Evolutionary conservation across 2,329 filamentous ascomycete species (phyloP).

Genomic region (Paraphaeosphaeria sporulosa): DNA sequence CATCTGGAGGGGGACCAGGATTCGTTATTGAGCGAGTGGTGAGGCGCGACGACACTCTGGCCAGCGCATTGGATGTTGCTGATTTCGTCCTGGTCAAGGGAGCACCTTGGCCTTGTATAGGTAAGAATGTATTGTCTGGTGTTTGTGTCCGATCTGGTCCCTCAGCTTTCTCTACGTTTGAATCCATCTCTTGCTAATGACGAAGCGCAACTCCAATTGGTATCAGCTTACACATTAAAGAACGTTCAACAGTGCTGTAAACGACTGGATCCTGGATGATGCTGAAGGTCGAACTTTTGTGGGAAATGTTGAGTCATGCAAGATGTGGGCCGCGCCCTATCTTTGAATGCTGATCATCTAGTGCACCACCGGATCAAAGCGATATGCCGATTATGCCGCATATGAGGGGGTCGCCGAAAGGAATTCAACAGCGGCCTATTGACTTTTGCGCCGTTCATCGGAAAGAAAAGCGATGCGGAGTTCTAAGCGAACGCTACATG

Average conservation of each 20-base stretch:
- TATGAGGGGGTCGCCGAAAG: constrained; percentile 6
- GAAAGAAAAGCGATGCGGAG: constrained; percentile 10
- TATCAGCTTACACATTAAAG: neutral
- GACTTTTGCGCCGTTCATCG: constrained; percentile 7
- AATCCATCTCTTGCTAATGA: constrained; percentile 15
- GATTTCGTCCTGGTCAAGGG: constrained; percentile 25
- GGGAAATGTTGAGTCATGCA: constrained; percentile 1
- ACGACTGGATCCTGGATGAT: neutral
- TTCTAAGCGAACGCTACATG: constrained; percentile 8
- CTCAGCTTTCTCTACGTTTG: constrained; percentile 18
- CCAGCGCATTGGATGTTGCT: constrained; percentile 22
- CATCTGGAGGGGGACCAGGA: constrained; percentile 52
- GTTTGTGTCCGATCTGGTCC: constrained; percentile 14
- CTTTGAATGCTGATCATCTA: neutral
- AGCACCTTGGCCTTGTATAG: constrained; percentile 5
- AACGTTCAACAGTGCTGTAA: too few relatives aligned
- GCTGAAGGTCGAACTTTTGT: neutral
- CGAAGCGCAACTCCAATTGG: neutral
- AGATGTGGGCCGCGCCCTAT: constrained; percentile 2
- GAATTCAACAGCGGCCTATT: neutral
- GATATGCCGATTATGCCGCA: constrained; percentile 2
- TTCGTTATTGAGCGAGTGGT: constrained; percentile 38
- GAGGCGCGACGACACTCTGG: constrained; percentile 44
- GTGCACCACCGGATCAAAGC: constrained; percentile 3
- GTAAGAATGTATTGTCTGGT: constrained; percentile 15